These are phyloP conservation scores for Micractinium sp. DNA, from an alignment of 139 green algal species.

Conservation along the genomic window DNA sequence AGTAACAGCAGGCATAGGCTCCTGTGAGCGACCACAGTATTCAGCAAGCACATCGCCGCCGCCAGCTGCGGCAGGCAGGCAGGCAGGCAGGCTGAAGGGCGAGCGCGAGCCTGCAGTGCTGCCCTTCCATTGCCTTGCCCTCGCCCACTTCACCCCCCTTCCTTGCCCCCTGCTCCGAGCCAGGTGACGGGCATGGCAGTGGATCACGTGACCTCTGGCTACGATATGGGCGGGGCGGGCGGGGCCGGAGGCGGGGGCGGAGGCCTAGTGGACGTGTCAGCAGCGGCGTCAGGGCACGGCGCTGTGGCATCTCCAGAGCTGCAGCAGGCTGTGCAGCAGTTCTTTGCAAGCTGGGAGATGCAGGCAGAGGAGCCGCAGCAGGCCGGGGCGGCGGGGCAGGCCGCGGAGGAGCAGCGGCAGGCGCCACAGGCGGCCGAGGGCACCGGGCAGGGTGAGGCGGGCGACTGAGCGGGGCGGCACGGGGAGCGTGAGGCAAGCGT, in stretches of 20 bases:
- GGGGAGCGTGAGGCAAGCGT: too few species aligned
- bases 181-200: conserved; percentile 28
- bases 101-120: background rate
- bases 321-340: background rate
- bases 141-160: background rate
- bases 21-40: too few species aligned
- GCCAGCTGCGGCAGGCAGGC: too few species aligned
- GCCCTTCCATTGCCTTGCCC: background rate
- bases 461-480: background rate
- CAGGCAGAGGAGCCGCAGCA: background rate
- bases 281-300: background rate
- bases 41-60: too few species aligned
- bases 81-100: too few species aligned
- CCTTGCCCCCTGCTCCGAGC: background rate
- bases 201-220: background rate
- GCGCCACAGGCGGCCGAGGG: background rate
- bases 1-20: too few species aligned
- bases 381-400: background rate
- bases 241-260: background rate
- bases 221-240: conserved; percentile 13
- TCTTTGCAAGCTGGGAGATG: background rate
- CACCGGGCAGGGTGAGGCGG: background rate
- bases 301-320: background rate
- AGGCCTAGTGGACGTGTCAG: conserved; percentile 21
- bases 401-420: background rate